Percentiles rank a stretch among this genome's conserved stretches.
Evolutionary conservation across 2,329 filamentous ascomycete genomes (phyloP).

Genomic region (Atkinsonella texensis): DNA sequence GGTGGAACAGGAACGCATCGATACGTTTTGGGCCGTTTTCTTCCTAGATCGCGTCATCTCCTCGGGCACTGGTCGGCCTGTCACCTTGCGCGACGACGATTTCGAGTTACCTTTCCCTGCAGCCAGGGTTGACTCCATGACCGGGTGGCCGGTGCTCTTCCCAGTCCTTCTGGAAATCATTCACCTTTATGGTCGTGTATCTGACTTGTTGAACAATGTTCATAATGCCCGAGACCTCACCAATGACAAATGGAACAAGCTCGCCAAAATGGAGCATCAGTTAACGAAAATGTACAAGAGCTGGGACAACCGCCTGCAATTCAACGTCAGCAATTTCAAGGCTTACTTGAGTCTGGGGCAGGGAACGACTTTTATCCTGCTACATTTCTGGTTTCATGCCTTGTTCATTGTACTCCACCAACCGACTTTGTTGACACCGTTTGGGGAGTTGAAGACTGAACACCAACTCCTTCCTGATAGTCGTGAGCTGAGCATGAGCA

Average conservation of each 20-base stretch:
- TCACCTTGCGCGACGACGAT: slow-evolving; percentile 73
- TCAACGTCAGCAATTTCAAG: slow-evolving; percentile 78
- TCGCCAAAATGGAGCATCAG: slow-evolving; percentile 69
- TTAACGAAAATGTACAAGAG: slow-evolving; percentile 61
- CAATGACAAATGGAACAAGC: slow-evolving; percentile 56
- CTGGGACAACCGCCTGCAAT: slow-evolving; percentile 63
- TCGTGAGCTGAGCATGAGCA: slow-evolving; percentile 72
- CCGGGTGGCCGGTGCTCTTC: slow-evolving; percentile 66
- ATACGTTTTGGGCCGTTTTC: slow-evolving; percentile 86
- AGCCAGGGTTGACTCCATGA: slow-evolving; percentile 36
- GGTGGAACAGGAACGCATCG: slow-evolving; percentile 69
- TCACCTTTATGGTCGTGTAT: slow-evolving; percentile 73
- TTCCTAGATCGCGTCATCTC: slow-evolving; percentile 80
- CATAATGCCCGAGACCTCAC: slow-evolving; percentile 63
- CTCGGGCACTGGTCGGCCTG: slow-evolving; percentile 72
- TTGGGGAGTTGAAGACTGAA: slow-evolving; percentile 45
- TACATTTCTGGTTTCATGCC: slow-evolving; percentile 85
- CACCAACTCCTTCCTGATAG: slow-evolving; percentile 69
- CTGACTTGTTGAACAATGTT: slow-evolving; percentile 74
- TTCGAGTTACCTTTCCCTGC: slow-evolving; percentile 65
- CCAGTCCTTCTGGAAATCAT: slow-evolving; percentile 74
- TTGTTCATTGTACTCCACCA: slow-evolving; percentile 77
- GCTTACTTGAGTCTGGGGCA: slow-evolving; percentile 70
- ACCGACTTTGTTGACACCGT: slow-evolving; percentile 68
- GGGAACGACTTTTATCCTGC: slow-evolving; percentile 73